A percentile compares a stretch with the other conserved stretches of the same genome.
Evolutionary conservation across 2,329 filamentous ascomycete genomes (phyloP).

Genomic region (Acrocalymma vagum): DNA sequence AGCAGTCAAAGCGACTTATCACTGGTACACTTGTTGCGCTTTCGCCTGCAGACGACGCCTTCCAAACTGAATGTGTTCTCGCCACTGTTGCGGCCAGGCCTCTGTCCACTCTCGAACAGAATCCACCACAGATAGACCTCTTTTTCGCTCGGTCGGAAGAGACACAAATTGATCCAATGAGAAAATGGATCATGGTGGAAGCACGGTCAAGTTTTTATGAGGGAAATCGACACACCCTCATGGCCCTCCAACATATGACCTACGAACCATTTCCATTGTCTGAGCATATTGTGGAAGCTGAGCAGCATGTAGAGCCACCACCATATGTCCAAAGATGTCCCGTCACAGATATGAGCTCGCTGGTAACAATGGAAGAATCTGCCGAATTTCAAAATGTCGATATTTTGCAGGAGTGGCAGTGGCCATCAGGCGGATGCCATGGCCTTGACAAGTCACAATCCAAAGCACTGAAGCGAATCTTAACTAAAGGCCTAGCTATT

Average conservation of each 20-base stretch:
- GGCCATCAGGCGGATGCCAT: constrained; percentile 58
- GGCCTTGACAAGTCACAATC: constrained; percentile 76
- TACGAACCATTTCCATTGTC: constrained; percentile 68
- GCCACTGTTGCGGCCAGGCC: constrained; percentile 77
- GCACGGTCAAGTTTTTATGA: constrained; percentile 79
- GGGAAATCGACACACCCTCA: constrained; percentile 74
- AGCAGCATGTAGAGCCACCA: constrained; percentile 59
- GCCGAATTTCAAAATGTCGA: constrained; percentile 58
- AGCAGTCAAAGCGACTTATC: constrained; percentile 66
- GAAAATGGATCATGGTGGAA: constrained; percentile 82
- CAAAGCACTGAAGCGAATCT: constrained; percentile 71
- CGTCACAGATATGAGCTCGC: constrained; percentile 58
- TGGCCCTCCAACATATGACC: constrained; percentile 73
- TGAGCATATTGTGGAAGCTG: constrained; percentile 66
- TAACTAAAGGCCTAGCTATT: constrained; percentile 76
- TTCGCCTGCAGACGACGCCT: constrained; percentile 66
- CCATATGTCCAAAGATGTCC: constrained; percentile 62
- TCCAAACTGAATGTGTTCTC: constrained; percentile 71
- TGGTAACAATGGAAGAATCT: constrained; percentile 49
- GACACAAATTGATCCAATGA: constrained; percentile 71
- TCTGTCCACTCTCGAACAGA: constrained; percentile 67
- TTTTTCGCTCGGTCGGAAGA: constrained; percentile 71
- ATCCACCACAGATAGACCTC: constrained; percentile 78
- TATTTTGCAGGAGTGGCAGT: constrained; percentile 65
- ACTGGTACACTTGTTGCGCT: constrained; percentile 65